Base-by-base conservation (phyloP, 73 alveolate genomes). In the Paramecium caudatum region DNA sequence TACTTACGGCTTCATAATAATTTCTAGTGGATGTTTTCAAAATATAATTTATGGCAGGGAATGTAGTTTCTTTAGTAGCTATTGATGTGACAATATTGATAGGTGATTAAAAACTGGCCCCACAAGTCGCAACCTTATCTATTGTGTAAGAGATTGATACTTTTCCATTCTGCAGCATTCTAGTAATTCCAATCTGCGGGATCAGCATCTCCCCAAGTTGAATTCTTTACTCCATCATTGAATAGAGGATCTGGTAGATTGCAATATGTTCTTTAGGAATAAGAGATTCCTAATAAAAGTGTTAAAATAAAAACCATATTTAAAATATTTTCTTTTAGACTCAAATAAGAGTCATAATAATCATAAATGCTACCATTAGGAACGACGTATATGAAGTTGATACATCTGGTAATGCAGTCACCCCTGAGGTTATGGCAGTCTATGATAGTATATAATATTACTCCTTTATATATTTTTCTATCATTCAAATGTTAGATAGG, bases 241-340 rank as follows among this genome's bases (percentile, higher is more conserved):
- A 27, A 74, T 19, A 74, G 36, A 9, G 88, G 55, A 41, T 74
- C 88, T 10, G 88, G 88, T n/a, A 74, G 55, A 15, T 36, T 13
- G 21, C 88, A 74, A 12, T 74, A 74, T 8, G 88, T 74, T 74
- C 88, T 74, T 10, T 55, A 25, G 80, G 80, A n/a, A n/a, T n/a
- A n/a, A n/a, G n/a, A n/a, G n/a, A n/a, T n/a, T n/a, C n/a, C n/a
- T n/a, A n/a, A n/a, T n/a, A n/a, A n/a, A n/a, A n/a, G n/a, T n/a
- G n/a, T n/a, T n/a, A n/a, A n/a, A n/a, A n/a, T n/a, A n/a, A n/a
- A n/a, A n/a, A n/a, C n/a, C n/a, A n/a, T n/a, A n/a, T n/a, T n/a
- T n/a, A n/a, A n/a, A n/a, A n/a, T n/a, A n/a, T n/a, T n/a, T n/a
- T n/a, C n/a, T n/a, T n/a, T n/a, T n/a, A n/a, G n/a, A n/a, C n/a